Percentiles rank a stretch among this genome's conserved stretches.
These are phyloP conservation scores for Aspergillus luchuensis DNA, from an alignment of 2,329 filamentous ascomycete genomes.

Conservation along the genomic window DNA sequence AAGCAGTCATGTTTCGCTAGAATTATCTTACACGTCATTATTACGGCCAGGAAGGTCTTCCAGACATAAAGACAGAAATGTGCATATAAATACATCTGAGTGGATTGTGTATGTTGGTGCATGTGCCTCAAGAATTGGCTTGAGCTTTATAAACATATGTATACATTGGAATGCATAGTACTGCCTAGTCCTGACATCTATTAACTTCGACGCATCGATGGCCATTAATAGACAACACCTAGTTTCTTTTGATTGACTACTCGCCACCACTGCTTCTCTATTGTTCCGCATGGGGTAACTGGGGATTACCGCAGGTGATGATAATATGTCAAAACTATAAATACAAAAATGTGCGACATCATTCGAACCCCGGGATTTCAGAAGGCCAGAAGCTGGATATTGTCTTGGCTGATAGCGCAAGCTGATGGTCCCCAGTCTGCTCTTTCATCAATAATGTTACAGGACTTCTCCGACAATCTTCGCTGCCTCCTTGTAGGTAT, in stretches of 20 bases:
- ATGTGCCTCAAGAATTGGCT: too few species aligned
- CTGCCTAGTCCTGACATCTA: too few species aligned
- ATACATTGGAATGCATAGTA: too few species aligned
- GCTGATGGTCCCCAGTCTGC: not conserved
- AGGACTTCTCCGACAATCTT: constrained; percentile 98
- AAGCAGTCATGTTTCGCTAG: not conserved
- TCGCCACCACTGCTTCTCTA: not conserved
- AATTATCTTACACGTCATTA: too few species aligned
- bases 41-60: too few species aligned
- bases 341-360: not conserved
- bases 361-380: not conserved
- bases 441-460: constrained; percentile 45
- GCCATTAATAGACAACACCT: too few species aligned
- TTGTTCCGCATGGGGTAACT: not conserved
- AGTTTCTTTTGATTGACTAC: not conserved
- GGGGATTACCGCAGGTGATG: not conserved
- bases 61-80: too few species aligned
- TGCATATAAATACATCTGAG: too few species aligned
- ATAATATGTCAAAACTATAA: constrained; percentile 5
- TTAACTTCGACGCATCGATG: too few species aligned
- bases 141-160: too few species aligned
- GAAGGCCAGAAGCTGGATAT: too few species aligned
- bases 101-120: too few species aligned
- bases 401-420: not conserved
- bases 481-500: constrained; percentile 94